Percentiles rank a stretch among this genome's conserved stretches.
Conservation (phyloP, 768 basidiomycete genomes). For the Suillus variegatus region DNA sequence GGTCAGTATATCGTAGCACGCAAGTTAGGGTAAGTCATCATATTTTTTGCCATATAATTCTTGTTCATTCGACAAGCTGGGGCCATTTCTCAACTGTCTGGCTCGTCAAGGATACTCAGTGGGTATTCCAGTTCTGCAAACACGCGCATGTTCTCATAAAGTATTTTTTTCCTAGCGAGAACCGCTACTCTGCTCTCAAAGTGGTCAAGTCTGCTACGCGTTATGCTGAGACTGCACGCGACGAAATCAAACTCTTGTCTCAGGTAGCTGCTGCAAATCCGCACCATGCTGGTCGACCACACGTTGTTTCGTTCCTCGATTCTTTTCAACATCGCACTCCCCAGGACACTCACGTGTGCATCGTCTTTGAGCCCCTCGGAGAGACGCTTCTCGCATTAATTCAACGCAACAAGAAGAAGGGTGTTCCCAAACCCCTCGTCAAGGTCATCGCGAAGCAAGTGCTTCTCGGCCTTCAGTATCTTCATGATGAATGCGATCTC, state of each 20-base stretch:
- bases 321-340: slow-evolving; percentile 79
- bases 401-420: slow-evolving; percentile 78
- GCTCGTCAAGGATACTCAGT: slow-evolving; percentile 82
- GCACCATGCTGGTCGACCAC: slow-evolving; percentile 73
- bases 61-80: slow-evolving; percentile 56
- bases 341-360: slow-evolving; percentile 80
- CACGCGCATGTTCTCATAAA: slow-evolving; percentile 14
- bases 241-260: slow-evolving; percentile 91
- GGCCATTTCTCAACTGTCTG: slow-evolving; percentile 96
- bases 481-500: slow-evolving; percentile 90
- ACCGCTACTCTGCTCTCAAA: slow-evolving; percentile 86
- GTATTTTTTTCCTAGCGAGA: slow-evolving; percentile 44
- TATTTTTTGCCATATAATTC: not conserved
- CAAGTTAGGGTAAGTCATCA: slow-evolving; percentile 74
- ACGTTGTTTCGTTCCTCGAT: slow-evolving; percentile 90
- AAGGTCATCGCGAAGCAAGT: slow-evolving; percentile 87
- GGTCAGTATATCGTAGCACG: slow-evolving; percentile 84
- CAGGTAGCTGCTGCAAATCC: slow-evolving; percentile 72
- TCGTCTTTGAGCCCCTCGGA: slow-evolving; percentile 86
- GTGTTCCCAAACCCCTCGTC: slow-evolving; percentile 80
- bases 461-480: slow-evolving; percentile 85
- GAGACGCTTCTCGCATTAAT: slow-evolving; percentile 76
- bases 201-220: slow-evolving; percentile 93
- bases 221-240: slow-evolving; percentile 95
- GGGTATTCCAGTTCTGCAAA: slow-evolving; percentile 33